Evolutionary conservation across 2,329 filamentous ascomycete genomes (phyloP).

Genomic region (Penicillium sp.): DNA sequence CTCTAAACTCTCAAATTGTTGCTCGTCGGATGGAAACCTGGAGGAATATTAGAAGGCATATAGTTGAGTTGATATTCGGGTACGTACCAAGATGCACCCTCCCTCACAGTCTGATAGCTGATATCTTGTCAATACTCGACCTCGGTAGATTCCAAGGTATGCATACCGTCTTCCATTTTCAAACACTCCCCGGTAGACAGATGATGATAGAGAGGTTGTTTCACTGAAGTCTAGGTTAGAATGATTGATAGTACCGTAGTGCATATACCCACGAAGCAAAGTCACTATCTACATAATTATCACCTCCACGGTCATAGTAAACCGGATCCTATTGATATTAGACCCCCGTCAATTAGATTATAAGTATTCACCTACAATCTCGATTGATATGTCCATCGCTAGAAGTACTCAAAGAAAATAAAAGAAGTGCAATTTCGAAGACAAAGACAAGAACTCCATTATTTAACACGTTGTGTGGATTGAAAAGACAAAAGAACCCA

Average conservation of each 20-base stretch:
- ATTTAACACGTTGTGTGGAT: not conserved
- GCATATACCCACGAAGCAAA: constrained; percentile 4
- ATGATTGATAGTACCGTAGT: not conserved
- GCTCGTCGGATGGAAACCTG: constrained; percentile 8
- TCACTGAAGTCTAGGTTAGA: not conserved
- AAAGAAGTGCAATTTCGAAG: not conserved
- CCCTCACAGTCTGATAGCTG: constrained; percentile 10
- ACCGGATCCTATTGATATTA: constrained; percentile 15
- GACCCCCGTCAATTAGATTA: not conserved
- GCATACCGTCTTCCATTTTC: constrained; percentile 12
- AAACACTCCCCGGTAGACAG: constrained; percentile 2
- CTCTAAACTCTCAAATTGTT: constrained; percentile 10
- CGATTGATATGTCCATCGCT: not conserved
- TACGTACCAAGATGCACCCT: constrained; percentile 5
- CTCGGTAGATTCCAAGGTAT: not conserved
- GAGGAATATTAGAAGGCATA: not conserved
- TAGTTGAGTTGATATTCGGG: not conserved
- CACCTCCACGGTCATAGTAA: not conserved
- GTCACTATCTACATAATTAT: not conserved
- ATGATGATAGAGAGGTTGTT: constrained; percentile 7
- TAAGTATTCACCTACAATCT: not conserved
- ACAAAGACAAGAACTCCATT: not conserved
- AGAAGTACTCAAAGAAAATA: not conserved
- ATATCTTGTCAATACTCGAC: not conserved
- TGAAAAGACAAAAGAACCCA: not conserved